Evolutionary conservation across 129 eudicot species (phyloP), one percentile per base, ranked within the genome.

Genomic region (Chrysanthemum lavandulifolium): DNA sequence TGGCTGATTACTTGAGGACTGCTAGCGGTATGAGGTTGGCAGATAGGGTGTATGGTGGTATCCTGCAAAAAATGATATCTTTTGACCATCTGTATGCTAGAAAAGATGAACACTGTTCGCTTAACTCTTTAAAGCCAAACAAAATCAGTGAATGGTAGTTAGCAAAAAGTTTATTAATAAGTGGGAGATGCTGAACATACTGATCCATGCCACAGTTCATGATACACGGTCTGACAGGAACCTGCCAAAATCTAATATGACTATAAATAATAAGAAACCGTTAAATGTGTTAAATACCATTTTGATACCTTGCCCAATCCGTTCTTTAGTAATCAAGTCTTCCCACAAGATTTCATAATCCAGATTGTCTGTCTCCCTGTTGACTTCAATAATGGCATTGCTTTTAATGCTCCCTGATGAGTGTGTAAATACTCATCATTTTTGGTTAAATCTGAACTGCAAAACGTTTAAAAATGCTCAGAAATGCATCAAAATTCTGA

Each of bases 261-360:
- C 43, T 33, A 6, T 52, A 52, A 52, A 52, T 52, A 52, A 11
- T 52, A 13, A 3, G 57, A 52, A 52, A n/a, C 15, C 3, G 29
- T 5, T 11, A 29, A 52, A 21, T 13, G 50, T n/a, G 10, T 43
- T 16, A 18, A 3, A 52, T 52, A 52, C 57, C 16, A 2, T 18
- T 16, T 21, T 50, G 15, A 19, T 81, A 90, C 96, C 91, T 85
- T 90, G 93, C 21, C 94, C 96, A 70, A 89, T 87, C 67, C 84
- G 90, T 73, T 87, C 90, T 61, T 83, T 86, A 69, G 82, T 75
- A 62, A 85, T 89, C 82, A 89, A 74, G 58, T 89, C 93, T 62
- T 89, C 96, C 96, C 93, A 89, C 76, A 80, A 64, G 56, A 89
- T 87, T 71, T 89, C 96, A 74, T 84, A 89, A 77, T 86, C 89